These are phyloP conservation scores for Zopfochytrium polystomum DNA, from an alignment of 371 early-diverging fungal genomes.

Conservation along the genomic window DNA sequence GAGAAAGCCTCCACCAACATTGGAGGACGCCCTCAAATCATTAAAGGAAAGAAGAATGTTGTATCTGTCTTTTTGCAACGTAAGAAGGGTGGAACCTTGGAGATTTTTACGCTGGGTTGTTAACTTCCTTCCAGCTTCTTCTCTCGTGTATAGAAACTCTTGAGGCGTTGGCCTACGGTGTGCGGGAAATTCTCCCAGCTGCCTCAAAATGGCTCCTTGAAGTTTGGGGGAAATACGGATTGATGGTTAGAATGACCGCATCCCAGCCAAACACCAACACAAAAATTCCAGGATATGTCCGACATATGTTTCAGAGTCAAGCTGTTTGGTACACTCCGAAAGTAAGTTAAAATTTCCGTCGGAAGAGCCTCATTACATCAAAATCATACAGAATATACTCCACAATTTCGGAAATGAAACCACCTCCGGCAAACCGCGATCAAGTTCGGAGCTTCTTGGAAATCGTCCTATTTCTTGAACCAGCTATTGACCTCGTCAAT, in stretches of 20 bases:
- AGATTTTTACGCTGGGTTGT: not conserved
- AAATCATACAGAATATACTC: slow-evolving; percentile 6
- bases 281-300: not conserved
- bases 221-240: slow-evolving; percentile 11
- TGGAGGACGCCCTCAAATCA: slow-evolving; percentile 15
- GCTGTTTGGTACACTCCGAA: slow-evolving; percentile 12
- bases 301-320: slow-evolving; percentile 18
- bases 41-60: slow-evolving; percentile 12
- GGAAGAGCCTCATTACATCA: not conserved
- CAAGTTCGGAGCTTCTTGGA: slow-evolving; percentile 2
- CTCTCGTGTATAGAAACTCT: slow-evolving; percentile 16
- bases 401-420: slow-evolving; percentile 4
- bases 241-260: no score
- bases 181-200: slow-evolving; percentile 11
- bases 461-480: slow-evolving; percentile 8
- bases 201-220: slow-evolving; percentile 15
- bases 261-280: no score
- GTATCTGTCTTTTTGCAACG: slow-evolving; percentile 19
- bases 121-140: slow-evolving; percentile 8
- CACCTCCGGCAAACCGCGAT: slow-evolving; percentile 26
- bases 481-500: slow-evolving; percentile 11
- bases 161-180: slow-evolving; percentile 16
- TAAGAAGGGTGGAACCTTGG: not conserved
- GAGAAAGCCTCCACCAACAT: not conserved
- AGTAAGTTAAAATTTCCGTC: slow-evolving; percentile 5